These are phyloP conservation scores for Calocybe gangraenosa DNA, from an alignment of 768 basidiomycete genomes.

Conservation along the genomic window DNA sequence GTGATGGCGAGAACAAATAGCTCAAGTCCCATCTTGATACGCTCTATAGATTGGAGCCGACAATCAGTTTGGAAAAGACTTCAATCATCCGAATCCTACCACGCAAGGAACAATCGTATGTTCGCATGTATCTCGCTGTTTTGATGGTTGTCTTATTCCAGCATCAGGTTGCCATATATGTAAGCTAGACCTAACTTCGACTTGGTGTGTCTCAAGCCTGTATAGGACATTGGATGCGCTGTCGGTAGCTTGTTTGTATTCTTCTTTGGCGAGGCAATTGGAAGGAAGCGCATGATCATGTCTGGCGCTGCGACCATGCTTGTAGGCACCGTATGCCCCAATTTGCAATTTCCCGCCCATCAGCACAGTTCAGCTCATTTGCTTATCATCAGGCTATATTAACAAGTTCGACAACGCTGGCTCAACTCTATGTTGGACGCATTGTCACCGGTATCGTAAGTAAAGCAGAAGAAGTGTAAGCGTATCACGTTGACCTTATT, in stretches of 20 bases:
- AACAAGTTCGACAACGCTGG: conserved; percentile 33
- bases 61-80: conserved; percentile 36
- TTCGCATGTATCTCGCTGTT: background rate
- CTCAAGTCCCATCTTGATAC: too few relatives aligned
- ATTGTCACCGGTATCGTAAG: conserved; percentile 32
- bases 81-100: conserved; percentile 31
- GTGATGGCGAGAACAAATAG: background rate
- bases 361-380: background rate
- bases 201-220: background rate
- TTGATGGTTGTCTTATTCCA: conserved; percentile 10
- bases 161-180: conserved; percentile 28
- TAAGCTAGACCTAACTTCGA: conserved; percentile 5
- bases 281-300: conserved; percentile 36
- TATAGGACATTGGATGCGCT: conserved; percentile 35
- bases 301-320: conserved; percentile 32
- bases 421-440: conserved; percentile 33
- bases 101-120: conserved; percentile 35
- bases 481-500: background rate
- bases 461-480: background rate
- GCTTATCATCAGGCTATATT: conserved; percentile 26
- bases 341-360: background rate
- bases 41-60: conserved; percentile 32
- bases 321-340: conserved; percentile 28
- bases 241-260: conserved; percentile 33
- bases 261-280: conserved; percentile 33